Evolutionary conservation across 306 rosid species (phyloP), one percentile per base, ranked within the genome.

Genomic region (Castanopsis chinensis): DNA sequence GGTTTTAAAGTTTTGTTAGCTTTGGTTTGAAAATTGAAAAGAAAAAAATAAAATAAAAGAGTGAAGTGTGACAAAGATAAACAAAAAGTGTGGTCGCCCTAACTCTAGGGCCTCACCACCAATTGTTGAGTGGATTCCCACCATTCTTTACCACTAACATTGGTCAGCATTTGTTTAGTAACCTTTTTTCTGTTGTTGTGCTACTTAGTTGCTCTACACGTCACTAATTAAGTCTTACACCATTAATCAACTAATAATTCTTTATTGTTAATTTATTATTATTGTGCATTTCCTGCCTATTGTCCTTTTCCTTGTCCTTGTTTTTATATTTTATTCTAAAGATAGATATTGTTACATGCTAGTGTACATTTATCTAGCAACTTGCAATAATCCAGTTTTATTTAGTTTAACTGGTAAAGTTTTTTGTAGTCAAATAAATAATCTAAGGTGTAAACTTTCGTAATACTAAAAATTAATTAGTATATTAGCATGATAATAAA

Each of bases 101-200:
- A 74, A 49, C 72, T 78, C 75, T 84, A 78, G 83, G 74, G 86
- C 20, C 6, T 6, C 75, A 75, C 82, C 93, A 87, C 86, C 85
- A 76, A 76, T 75, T 14, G 72, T 82, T 67, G 52, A 90, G 97
- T 94, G 98, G 96, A 83, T 86, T 77, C 90, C 84, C 86, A 87
- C 90, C 92, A 37, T 37, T 6, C 43, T 37, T 72, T 78, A 85
- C 85, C 93, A 89, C 90, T 86, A 86, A 73, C 86, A 82, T 77
- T 76, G 85, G 83, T 81, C 89, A 81, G 88, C 88, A 82, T 86
- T 86, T 72, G 56, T 60, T 79, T 37, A 33, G 41, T n/a, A 19
- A 54, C 65, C 76, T 87, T 37, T 37, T 37, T 37, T 6, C 10
- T 37, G 43, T 37, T 75, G 75, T 79, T 77, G 70, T 78, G 76